Base-by-base conservation (phyloP, 2,329 filamentous ascomycete species). In the Fusarium sp. region DNA sequence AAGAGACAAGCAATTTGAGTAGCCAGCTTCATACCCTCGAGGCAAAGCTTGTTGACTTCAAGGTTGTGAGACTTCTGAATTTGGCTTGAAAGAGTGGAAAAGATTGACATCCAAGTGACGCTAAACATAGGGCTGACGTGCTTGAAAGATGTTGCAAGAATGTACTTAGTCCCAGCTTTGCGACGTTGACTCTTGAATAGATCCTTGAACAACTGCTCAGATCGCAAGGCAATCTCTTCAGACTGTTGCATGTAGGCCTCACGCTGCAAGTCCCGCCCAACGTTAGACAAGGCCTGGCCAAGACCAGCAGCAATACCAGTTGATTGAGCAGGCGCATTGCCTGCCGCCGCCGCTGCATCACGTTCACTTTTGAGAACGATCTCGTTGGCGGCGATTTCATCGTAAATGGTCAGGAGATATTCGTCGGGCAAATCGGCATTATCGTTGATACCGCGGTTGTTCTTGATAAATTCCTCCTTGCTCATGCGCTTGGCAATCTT, bases 121-220 rank as follows among this genome's bases (percentile, higher is more conserved):
- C 97, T 94, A 75, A 99, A 98, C 96, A 99, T 99, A 1, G 96
- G 94, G 0, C 96, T 96, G 48, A 97, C 92, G 77, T 99, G 96
- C 72, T 93, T 95, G 77, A 93, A 94, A 0, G 94, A 98, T 2
- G 93, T 96, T 5, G 96, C 96, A 2, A 93, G 92, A 54, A 99
- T 96, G 78, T 96, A 99, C 83, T 89, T 80, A 84, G 90, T 73
- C 78, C 89, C 81, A 76, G 86, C 77, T 69, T 91, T 96, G 73
- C 89, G 90, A 48, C 92, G 89, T 78, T 99, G 96, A 49, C 93
- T 94, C 73, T 93, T 91, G 76, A 98, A 92, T 34, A 99, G 83
- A 58, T 92, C 95, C 77, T 97, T 96, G 83, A 97, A 98, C 1
- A 98, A 85, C 77, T 97, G 94, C 75, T 91, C 88, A 0, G 88